These are phyloP conservation scores for Vitis hybrid DNA, from an alignment of 177 flowering plant species.

Conservation along the genomic window DNA sequence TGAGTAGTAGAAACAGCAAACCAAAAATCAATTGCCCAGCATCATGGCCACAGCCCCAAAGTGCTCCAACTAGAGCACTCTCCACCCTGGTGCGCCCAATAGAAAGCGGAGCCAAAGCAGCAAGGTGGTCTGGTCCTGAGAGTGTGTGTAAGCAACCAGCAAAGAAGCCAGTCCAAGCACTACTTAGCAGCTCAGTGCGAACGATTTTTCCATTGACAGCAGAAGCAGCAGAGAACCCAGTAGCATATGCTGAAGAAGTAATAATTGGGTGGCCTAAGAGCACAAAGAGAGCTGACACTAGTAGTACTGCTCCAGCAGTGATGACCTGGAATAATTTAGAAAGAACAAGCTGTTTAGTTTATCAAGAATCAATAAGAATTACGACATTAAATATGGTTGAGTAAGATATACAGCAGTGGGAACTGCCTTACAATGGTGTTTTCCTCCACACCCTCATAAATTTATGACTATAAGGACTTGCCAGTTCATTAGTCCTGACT, in stretches of 20 bases:
- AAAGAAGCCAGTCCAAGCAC: conserved; percentile 98
- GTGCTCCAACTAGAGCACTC: conserved; percentile 95
- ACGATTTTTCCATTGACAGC: conserved; percentile 49
- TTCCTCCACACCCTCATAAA: no score
- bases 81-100: conserved; percentile 85
- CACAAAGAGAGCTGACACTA: conserved; percentile 56
- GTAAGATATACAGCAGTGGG: no score
- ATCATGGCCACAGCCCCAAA: conserved; percentile 99
- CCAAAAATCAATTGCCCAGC: conserved; percentile 96
- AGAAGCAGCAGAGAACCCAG: conserved; percentile 56
- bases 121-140: conserved; percentile 98
- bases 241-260: conserved; percentile 71
- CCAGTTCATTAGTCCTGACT: no score
- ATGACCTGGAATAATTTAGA: conserved; percentile 38
- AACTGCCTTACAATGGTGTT: no score
- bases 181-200: conserved; percentile 62
- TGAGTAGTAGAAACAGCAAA: conserved; percentile 77
- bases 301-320: conserved; percentile 40
- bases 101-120: conserved; percentile 97
- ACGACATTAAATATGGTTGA: neutral
- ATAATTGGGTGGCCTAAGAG: conserved; percentile 51
- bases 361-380: neutral
- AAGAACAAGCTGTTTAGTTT: neutral
- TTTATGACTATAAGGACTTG: no score
- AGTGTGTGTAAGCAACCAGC: conserved; percentile 97